Percentiles rank a stretch among this genome's conserved stretches.
Conservation (phyloP, 306 rosid genomes). For the Lagenaria siceraria region DNA sequence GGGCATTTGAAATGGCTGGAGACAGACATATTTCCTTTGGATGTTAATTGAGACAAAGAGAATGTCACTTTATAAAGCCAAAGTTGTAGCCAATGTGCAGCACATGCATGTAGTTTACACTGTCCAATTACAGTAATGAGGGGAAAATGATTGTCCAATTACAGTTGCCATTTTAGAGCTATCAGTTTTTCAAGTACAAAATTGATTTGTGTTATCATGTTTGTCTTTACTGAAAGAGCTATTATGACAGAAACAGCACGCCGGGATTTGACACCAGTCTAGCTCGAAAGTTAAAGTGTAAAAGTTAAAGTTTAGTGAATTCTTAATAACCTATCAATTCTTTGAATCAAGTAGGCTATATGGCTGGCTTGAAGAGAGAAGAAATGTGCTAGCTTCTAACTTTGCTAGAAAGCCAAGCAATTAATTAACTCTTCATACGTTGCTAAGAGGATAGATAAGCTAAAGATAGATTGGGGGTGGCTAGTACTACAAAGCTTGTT, state of each 20-base stretch:
- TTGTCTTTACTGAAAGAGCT: not conserved
- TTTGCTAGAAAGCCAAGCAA: not conserved
- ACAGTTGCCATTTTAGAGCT: not conserved
- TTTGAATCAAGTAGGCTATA: not conserved
- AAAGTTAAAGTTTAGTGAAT: not conserved
- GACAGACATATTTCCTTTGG: not conserved
- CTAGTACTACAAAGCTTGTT: not conserved
- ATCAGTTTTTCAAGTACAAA: not conserved
- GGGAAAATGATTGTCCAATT: not conserved
- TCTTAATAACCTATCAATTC: not conserved
- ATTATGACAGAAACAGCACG: not conserved
- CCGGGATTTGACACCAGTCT: not conserved
- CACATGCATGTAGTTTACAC: not conserved
- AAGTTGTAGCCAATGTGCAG: not conserved
- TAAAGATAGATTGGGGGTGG: not conserved
- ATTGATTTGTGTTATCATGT: not conserved
- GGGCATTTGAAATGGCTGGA: not conserved
- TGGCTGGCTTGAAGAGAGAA: no score
- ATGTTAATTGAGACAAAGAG: not conserved
- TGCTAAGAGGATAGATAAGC: not conserved
- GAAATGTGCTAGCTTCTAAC: not conserved
- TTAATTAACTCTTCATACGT: not conserved
- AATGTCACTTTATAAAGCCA: slow-evolving; percentile 3
- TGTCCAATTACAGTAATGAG: no score
- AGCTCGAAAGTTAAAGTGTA: not conserved